Evolutionary conservation across 768 basidiomycete species (phyloP), one percentile per base, ranked within the genome.

Genomic region (Russula ochroleuca): DNA sequence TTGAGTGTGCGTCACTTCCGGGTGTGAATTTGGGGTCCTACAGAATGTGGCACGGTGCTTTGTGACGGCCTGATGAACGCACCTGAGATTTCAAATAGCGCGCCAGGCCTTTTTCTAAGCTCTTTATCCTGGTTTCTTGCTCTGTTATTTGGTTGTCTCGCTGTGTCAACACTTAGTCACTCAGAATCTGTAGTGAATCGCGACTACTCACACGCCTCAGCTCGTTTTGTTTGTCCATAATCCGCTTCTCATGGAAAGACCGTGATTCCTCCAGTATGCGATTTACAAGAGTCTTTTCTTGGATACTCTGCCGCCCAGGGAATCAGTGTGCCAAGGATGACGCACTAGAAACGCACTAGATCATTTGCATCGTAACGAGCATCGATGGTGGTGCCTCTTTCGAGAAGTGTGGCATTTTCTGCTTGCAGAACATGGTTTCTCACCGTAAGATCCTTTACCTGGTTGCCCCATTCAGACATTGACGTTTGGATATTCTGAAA

Each of bases 151-250:
- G 63, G 43, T 74, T 76, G 59, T 73, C 73, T 49, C 73, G 71
- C 75, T 76, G 58, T 59, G 43, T 45, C 10, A 25, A 54, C 11
- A 25, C 11, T 62, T 17, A 19, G 48, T 60, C 28, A 63, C 50
- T 11, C 55, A 15, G 9, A 25, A 43, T 33, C 38, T n/a, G 6
- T 38, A 14, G 25, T 21, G 23, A 13, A 5, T 31, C 1, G n/a
- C n/a, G 15, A 5, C 41, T 47, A 67, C 73, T 33, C 52, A 75
- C 75, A 31, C 75, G 70, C 61, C 73, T 69, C 9, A 76, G 60
- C 33, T 77, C 75, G 55, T 77, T 77, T 31, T 73, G 71, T 37
- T 75, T 75, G 23, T 70, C 68, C 15, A 74, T 69, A 19, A 76
- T 67, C 47, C 73, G 71, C 63, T 73, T 73, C 57, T 76, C 73